Base-by-base conservation (phyloP, 345 rosid genomes). In the Mercurialis annua region DNA sequence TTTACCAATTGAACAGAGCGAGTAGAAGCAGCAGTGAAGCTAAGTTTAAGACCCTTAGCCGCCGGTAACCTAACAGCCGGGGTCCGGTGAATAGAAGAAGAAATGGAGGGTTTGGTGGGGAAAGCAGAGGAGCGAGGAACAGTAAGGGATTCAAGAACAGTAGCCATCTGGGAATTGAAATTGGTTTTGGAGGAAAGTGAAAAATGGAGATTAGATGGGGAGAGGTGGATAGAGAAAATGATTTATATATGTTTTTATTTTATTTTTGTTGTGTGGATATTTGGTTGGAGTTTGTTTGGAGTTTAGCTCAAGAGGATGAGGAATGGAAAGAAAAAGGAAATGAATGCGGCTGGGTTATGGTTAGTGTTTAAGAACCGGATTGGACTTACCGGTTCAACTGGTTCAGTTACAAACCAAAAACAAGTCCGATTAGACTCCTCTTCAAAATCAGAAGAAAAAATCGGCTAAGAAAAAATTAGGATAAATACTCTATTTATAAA, bases 31-130 rank as follows among this genome's bases (percentile, higher is more conserved):
- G 73, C 62, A 30, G 15, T 18, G 53, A 71, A 68, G n/a, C 68
- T 64, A 48, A 77, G 36, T 71, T 72, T 82, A 47, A 82, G 77
- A 59, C 82, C 85, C 5, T 51, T 40, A 18, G 51, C 60, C 26
- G 66, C 59, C 20, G 82, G 80, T 20, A 81, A 58, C 59, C 36
- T 10, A 34, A 77, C 17, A 9, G 69, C n/a, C 67, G 66, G 68
- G 46, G 59, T 66, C 42, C 65, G 77, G 46, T 21, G 4, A 5
- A 53, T 6, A 17, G 64, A 20, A 42, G 72, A 44, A 65, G 59
- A 43, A 73, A 69, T 60, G 29, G 2, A 48, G 27, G 62, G 46
- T 17, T 62, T 62, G 30, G 53, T 2, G 2, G 57, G 55, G n/a
- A 43, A 47, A 15, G 43, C 21, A 49, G 73, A 63, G 33, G 65